These are phyloP conservation scores for Lentinula guzmanii DNA, from an alignment of 768 basidiomycete genomes.

Conservation along the genomic window DNA sequence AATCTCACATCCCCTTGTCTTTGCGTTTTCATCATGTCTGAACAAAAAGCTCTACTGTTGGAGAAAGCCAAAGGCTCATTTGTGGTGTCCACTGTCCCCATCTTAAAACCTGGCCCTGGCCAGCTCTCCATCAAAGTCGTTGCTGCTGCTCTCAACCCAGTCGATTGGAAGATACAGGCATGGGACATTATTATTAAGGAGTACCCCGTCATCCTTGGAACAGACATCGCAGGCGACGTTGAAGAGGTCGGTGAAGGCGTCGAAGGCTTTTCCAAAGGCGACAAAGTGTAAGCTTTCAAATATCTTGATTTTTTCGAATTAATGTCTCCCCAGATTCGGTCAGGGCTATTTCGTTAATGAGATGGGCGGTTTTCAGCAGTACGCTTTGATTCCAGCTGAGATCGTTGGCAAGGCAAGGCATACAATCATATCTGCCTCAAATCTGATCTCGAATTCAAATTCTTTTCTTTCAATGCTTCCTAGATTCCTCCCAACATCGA, in stretches of 20 bases:
- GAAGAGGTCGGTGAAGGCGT: constrained; percentile 48
- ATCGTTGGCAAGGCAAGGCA: constrained; percentile 31
- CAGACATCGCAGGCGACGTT: constrained; percentile 47
- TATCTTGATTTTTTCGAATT: background rate
- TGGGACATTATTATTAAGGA: constrained; percentile 23
- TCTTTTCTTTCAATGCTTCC: background rate
- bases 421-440: background rate
- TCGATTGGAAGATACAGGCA: constrained; percentile 24
- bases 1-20: background rate
- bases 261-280: constrained; percentile 40
- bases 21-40: background rate
- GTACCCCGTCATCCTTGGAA: constrained; percentile 42
- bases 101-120: background rate
- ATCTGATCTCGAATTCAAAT: constrained; percentile 7
- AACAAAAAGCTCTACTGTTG: background rate
- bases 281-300: constrained; percentile 39
- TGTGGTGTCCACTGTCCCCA: background rate
- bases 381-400: constrained; percentile 29
- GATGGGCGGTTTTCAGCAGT: constrained; percentile 37
- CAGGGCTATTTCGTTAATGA: too few species aligned
- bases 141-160: background rate
- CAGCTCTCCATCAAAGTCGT: background rate
- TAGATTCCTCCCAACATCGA: constrained; percentile 41
- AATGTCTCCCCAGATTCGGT: too few species aligned
- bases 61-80: background rate